phyloP scores from a whole-genome alignment of 2,329 filamentous ascomycete species.

The Zymoseptoria ardabiliae region DNA sequence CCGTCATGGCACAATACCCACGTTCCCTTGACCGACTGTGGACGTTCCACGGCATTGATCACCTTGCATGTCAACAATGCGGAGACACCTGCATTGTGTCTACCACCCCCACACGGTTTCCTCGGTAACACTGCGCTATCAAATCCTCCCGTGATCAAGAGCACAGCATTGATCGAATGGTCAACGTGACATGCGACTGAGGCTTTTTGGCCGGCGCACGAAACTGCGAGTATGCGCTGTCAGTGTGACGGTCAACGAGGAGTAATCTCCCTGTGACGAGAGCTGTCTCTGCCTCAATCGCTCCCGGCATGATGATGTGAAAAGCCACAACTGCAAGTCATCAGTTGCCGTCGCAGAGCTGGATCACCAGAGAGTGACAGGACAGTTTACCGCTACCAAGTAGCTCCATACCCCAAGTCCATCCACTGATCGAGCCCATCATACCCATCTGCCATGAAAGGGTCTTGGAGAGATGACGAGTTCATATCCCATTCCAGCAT shows the following conservation, averaged over 20 bases:
- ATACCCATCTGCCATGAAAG: slow-evolving; percentile 12
- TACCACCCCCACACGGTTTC: not conserved
- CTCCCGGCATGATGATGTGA: too few species aligned
- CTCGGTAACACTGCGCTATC: not conserved
- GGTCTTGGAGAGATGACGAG: slow-evolving; percentile 11
- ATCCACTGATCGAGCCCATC: slow-evolving; percentile 10
- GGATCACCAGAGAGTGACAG: too few species aligned
- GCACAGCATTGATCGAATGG: not conserved
- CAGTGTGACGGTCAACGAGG: not conserved
- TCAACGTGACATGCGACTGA: not conserved
- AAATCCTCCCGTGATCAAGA: not conserved
- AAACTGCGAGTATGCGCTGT: not conserved
- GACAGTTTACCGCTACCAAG: too few species aligned
- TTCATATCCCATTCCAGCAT: slow-evolving; percentile 17
- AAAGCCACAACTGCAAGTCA: too few species aligned
- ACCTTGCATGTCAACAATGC: not conserved
- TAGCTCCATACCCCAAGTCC: not conserved
- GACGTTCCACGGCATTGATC: not conserved
- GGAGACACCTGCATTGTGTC: not conserved
- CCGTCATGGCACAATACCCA: too few species aligned
- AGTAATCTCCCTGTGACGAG: not conserved
- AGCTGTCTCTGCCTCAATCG: not conserved
- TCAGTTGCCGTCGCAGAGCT: too few species aligned
- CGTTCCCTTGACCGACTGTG: not conserved
- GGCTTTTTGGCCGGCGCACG: not conserved